These are phyloP conservation scores for Acrocalymma vagum DNA, from an alignment of 2,329 filamentous ascomycete genomes.

Conservation along the genomic window DNA sequence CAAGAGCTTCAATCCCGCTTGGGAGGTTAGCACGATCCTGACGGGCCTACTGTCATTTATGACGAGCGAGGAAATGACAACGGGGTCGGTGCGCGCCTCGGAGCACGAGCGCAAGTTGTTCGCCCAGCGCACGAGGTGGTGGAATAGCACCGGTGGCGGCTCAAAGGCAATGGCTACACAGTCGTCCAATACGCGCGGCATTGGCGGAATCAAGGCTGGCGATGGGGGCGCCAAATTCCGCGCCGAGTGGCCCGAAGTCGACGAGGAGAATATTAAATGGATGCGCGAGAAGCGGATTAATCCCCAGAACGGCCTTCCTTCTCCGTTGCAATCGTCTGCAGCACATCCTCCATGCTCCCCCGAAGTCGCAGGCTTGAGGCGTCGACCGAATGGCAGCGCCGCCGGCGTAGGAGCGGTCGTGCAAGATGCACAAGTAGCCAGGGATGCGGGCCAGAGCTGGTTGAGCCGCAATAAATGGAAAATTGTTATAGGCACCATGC, in stretches of 20 bases:
- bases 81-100: constrained; percentile 82
- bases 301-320: constrained; percentile 72
- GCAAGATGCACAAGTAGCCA: constrained; percentile 77
- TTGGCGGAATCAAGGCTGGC: constrained; percentile 82
- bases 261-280: constrained; percentile 91
- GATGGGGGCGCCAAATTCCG: constrained; percentile 93
- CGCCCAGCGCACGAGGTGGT: constrained; percentile 85
- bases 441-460: constrained; percentile 85
- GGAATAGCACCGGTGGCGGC: constrained; percentile 94
- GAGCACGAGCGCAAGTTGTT: constrained; percentile 80
- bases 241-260: constrained; percentile 87
- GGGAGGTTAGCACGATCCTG: constrained; percentile 96
- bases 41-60: constrained; percentile 96
- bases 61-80: constrained; percentile 99
- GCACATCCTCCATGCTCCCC: constrained; percentile 65
- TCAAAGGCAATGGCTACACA: constrained; percentile 62
- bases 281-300: constrained; percentile 87
- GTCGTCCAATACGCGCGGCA: constrained; percentile 60
- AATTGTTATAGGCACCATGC: constrained; percentile 73
- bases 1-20: constrained; percentile 96
- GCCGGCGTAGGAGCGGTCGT: constrained; percentile 69
- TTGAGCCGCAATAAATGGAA: constrained; percentile 80
- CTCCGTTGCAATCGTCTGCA: constrained; percentile 57
- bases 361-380: constrained; percentile 70
- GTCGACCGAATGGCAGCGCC: constrained; percentile 66